Evolutionary conservation across 1,284 basidiomycete genomes (phyloP).

Genomic region (Ganoderma leucocontextum): DNA sequence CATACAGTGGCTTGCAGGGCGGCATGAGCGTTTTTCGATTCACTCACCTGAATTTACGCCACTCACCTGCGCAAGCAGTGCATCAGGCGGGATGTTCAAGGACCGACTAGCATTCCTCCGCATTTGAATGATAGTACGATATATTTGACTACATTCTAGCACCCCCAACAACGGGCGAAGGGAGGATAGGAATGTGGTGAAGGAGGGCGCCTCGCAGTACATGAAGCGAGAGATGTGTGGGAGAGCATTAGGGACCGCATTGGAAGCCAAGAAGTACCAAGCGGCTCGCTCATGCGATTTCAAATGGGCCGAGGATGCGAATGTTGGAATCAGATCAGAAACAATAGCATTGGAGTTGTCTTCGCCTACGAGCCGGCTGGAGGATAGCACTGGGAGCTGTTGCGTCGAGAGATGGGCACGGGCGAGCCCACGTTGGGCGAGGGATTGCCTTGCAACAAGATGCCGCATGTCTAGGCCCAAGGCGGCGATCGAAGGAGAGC

Average conservation of each 20-base stretch:
- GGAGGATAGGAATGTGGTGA: slow-evolving; percentile 5
- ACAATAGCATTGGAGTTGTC: slow-evolving; percentile 56
- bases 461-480: slow-evolving; percentile 26
- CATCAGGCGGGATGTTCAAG: slow-evolving; percentile 27
- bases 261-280: slow-evolving; percentile 27
- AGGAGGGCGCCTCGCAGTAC: slow-evolving; percentile 4
- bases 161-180: slow-evolving; percentile 22
- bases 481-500: slow-evolving; percentile 45
- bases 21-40: slow-evolving; percentile 21
- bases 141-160: slow-evolving; percentile 32
- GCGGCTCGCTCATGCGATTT: slow-evolving; percentile 16
- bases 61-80: slow-evolving; percentile 34
- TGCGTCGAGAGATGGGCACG: neutral
- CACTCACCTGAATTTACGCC: slow-evolving; percentile 29
- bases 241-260: slow-evolving; percentile 24
- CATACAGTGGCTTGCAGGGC: slow-evolving; percentile 28
- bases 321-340: slow-evolving; percentile 47
- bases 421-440: slow-evolving; percentile 45
- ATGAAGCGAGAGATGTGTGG: slow-evolving; percentile 30
- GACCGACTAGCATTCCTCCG: slow-evolving; percentile 30
- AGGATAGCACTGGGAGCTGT: slow-evolving; percentile 10
- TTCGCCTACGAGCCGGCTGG: slow-evolving; percentile 53
- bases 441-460: slow-evolving; percentile 42
- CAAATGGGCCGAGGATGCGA: neutral
- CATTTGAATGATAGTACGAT: slow-evolving; percentile 31